Conservation (phyloP, 2,329 filamentous ascomycete genomes). For the Myrmaecium sp. region DNA sequence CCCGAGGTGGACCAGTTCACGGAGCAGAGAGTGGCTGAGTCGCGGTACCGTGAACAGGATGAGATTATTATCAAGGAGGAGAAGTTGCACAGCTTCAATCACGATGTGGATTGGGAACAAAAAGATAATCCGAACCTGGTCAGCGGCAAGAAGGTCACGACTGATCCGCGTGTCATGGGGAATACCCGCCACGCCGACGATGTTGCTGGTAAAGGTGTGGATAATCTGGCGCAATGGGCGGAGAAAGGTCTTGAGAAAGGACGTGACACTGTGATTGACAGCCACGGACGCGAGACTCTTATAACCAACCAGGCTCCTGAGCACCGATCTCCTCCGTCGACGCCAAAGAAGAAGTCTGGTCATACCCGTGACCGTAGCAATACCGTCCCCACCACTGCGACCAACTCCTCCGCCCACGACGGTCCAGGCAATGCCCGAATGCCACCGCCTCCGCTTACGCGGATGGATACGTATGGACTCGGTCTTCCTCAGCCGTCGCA, state of each 20-base stretch:
- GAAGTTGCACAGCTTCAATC: constrained; percentile 52
- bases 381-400: constrained; percentile 13
- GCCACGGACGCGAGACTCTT: constrained; percentile 52
- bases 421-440: constrained; percentile 30
- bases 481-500: constrained; percentile 53
- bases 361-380: constrained; percentile 16
- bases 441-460: constrained; percentile 42
- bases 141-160: constrained; percentile 35
- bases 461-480: constrained; percentile 48
- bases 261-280: constrained; percentile 53
- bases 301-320: constrained; percentile 45
- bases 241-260: constrained; percentile 41
- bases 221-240: constrained; percentile 45
- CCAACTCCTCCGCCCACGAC: constrained; percentile 12
- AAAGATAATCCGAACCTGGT: constrained; percentile 40
- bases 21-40: constrained; percentile 22
- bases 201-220: constrained; percentile 59
- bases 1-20: constrained; percentile 17
- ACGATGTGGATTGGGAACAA: constrained; percentile 50
- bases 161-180: constrained; percentile 40
- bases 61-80: constrained; percentile 40
- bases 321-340: constrained; percentile 32
- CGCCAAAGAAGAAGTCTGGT: constrained; percentile 18
- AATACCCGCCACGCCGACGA: constrained; percentile 53
- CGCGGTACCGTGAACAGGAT: constrained; percentile 30